Percentiles rank a stretch among this genome's conserved stretches.
Conservation (phyloP, 495 filamentous ascomycete genomes). For the Aspergillus incahuasiensis region DNA sequence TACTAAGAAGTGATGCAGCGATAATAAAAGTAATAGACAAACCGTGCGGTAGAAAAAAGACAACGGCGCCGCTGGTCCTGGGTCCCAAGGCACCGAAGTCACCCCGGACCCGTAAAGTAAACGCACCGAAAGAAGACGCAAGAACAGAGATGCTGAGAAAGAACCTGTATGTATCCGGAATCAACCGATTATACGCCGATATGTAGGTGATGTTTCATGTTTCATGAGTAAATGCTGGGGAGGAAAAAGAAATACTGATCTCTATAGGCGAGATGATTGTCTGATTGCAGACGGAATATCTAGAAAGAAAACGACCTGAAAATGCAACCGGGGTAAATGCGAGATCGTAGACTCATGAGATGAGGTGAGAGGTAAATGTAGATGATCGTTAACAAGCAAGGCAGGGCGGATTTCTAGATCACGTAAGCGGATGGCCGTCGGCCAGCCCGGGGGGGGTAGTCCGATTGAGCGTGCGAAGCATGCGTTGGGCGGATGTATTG, state of each 20-base stretch:
- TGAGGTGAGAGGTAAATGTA: background rate
- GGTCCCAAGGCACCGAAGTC: background rate
- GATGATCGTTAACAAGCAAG: background rate
- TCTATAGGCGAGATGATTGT: background rate
- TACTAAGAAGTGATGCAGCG: background rate
- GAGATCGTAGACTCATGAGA: background rate
- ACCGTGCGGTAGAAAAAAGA: background rate
- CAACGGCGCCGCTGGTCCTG: background rate
- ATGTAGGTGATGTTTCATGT: background rate
- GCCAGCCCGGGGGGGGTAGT: slow-evolving; percentile 14
- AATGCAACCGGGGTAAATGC: background rate
- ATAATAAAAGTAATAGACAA: background rate
- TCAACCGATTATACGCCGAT: slow-evolving; percentile 4
- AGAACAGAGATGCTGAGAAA: background rate
- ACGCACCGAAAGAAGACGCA: background rate
- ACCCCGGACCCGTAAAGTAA: background rate
- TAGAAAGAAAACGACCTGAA: background rate
- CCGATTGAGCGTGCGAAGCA: background rate
- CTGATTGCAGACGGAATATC: slow-evolving; percentile 1
- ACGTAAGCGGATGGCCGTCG: slow-evolving; percentile 25
- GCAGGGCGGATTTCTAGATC: background rate
- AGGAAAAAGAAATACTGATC: background rate
- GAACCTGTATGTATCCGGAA: background rate
- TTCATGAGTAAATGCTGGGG: background rate
- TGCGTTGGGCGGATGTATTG: background rate